These are phyloP conservation scores for Botrytis byssoidea DNA, from an alignment of 2,329 filamentous ascomycete genomes.

Conservation along the genomic window DNA sequence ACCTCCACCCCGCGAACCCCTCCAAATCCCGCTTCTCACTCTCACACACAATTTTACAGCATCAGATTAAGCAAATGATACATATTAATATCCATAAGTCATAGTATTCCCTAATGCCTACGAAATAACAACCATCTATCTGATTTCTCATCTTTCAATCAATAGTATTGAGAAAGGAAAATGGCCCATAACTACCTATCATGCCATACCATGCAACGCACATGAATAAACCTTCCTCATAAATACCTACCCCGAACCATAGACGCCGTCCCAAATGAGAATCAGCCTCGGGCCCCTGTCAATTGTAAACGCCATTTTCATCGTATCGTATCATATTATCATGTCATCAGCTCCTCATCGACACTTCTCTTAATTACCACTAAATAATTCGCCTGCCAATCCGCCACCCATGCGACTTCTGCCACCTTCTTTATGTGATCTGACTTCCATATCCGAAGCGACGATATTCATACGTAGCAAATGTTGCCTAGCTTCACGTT, in stretches of 20 bases:
- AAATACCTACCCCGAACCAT: background rate
- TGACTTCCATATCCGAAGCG: constrained; percentile 71
- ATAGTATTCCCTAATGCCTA: background rate
- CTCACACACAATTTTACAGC: background rate
- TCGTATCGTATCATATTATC: background rate
- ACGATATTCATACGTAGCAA: constrained; percentile 75
- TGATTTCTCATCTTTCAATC: background rate
- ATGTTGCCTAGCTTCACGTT: constrained; percentile 71
- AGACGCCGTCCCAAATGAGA: constrained; percentile 8
- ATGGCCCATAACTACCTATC: background rate
- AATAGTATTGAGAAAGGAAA: background rate
- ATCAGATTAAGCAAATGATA: background rate
- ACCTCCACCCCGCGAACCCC: background rate
- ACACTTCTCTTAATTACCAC: background rate
- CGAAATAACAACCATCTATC: background rate
- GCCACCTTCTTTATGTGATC: constrained; percentile 21
- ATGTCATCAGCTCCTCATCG: background rate
- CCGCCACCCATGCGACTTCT: background rate
- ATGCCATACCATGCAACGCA: background rate
- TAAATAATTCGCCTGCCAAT: constrained; percentile 8
- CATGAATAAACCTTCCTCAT: background rate
- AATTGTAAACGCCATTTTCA: constrained; percentile 5
- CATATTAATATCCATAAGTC: background rate
- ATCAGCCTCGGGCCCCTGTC: background rate
- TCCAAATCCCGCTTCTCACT: background rate